Evolutionary conservation across 768 basidiomycete species (phyloP), one percentile per base, ranked within the genome.

Genomic region (Amanita inopinata): DNA sequence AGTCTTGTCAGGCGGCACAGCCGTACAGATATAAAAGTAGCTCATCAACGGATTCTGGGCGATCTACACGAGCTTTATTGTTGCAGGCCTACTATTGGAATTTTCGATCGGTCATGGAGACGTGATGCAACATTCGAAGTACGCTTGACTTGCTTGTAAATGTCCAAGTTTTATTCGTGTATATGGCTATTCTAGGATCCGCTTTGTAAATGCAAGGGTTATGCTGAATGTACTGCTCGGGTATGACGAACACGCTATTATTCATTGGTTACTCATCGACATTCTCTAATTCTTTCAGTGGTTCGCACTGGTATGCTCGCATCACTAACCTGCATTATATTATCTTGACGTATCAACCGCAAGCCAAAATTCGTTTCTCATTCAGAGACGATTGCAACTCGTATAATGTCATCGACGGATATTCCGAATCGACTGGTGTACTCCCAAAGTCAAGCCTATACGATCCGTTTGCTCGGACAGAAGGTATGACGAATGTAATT

Each of bases 391-490:
- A 48, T 77, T 9, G 67, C 69, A 8, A 64, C 58, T 28, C 71
- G 78, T 19, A 63, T 83, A 4, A 70, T 83, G 61, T 70, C 76
- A 0, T 79, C 80, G 0, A 78, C 74, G 1, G 56, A 62, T 30
- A 50, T 56, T 9, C 83, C 81, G 3, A 80, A 80, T 53, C 74
- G 73, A 18, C 56, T 83, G 6, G 67, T 81, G 6, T 78, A 70
- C 50, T 61, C 67, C 22, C 77, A 83, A 53, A 70, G 59, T 8
- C 80, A 79, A 49, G 71, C 72, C 50, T 86, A 83, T 55, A 76
- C 71, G 4, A 46, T 66, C n/a, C 69, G 73, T 17, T 57, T 73
- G 18, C 48, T 76, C 11, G 70, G 71, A 4, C 59, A 54, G 32
- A 75, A 72, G 59, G 80, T 71, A 62, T 76, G 74, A 34, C 14